Evolutionary conservation across 176 grass and related monocot genomes (phyloP).

Genomic region (Carex littledalei): DNA sequence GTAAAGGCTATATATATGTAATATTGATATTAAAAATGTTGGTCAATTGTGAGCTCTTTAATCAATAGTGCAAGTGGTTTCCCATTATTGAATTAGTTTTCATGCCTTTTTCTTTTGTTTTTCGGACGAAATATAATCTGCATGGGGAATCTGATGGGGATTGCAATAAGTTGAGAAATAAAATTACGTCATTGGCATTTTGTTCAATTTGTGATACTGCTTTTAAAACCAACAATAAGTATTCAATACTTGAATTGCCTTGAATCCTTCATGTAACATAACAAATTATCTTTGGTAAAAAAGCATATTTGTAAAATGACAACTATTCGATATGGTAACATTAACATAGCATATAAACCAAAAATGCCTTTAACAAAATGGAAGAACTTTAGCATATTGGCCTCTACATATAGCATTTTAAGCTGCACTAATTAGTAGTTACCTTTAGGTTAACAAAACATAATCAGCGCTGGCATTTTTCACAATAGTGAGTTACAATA

Average conservation of each 20-base stretch:
- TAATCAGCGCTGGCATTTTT: conserved; percentile 29
- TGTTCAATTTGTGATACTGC: no score
- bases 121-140: neutral
- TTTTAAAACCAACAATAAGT: no score
- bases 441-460: neutral
- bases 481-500: conserved; percentile 30
- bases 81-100: neutral
- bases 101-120: no score
- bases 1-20: neutral
- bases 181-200: no score
- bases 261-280: no score
- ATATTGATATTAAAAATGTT: neutral
- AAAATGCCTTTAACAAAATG: neutral
- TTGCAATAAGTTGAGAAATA: no score
- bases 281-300: no score
- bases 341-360: neutral
- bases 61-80: neutral
- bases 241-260: no score
- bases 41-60: neutral
- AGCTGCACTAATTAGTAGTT: neutral
- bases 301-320: no score
- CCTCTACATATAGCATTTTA: neutral
- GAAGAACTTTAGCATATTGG: neutral
- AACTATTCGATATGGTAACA: neutral
- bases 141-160: neutral